Base-by-base conservation (phyloP, 139 green algal species). In the Raphidocelis subcapitata region DNA sequence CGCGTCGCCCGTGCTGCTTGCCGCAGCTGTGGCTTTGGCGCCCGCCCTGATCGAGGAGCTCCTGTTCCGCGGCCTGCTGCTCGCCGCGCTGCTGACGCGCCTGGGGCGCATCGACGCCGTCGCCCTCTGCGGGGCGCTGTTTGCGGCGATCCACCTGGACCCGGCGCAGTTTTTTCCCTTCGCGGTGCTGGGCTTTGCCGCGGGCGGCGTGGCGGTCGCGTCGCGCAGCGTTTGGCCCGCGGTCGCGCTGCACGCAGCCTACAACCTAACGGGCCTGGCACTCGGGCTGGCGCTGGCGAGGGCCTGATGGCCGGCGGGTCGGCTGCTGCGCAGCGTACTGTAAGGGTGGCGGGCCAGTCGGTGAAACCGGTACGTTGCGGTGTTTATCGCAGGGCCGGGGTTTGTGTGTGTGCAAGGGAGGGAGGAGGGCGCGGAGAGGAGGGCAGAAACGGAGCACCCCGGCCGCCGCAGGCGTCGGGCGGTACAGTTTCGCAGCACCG, bases 31-130 rank as follows among this genome's bases (percentile, higher is more conserved):
- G n/a, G 54, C 41, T 49, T 8, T 49, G 41, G 41, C 41, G 41
- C 8, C 41, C 41, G 41, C 41, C 41, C 73, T 76, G 18, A 76
- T 69, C 12, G 81, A 86, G 56, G 80, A 85, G 72, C 35, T 85
- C n/a, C 71, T 85, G 21, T 85, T 80, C 75, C 72, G 80, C 49
- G 80, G 80, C 51, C 66, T 85, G 20, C 65, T 85, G 20, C 75
- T 85, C 15, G 82, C 70, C 5, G 66, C 74, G 1, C 32, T 85
- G 26, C 60, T 49, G 21, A 52, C 80, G 59, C 70, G 80, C 16
- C 57, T 85, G 2, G 80, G 80, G 31, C 16, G 64, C 23, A 28
- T 82, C 21, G 75, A 85, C 67, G 80, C 80, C 28, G 60, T 51
- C 28, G 63, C 65, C 10, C 31, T 83, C 0, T 24, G 41, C n/a